Evolutionary conservation across 83 land plant species (phyloP).

Genomic region (Isoetes engelmannii): DNA sequence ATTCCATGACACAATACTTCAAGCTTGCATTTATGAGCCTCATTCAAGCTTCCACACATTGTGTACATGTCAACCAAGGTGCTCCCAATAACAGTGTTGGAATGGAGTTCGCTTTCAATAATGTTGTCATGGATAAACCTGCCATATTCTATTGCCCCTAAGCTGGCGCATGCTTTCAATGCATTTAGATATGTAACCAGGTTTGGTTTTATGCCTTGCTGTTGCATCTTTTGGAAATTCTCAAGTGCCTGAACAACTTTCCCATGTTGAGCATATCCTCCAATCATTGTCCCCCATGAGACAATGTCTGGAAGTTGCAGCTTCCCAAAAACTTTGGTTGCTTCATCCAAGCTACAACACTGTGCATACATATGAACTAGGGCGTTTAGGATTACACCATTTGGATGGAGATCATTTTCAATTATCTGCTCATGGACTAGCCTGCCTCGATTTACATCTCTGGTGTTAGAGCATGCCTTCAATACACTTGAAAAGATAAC

Average conservation of each 20-base stretch:
- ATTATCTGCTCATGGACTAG: conserved; percentile 11
- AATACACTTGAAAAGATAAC: conserved; percentile 28
- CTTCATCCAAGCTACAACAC: conserved; percentile 17
- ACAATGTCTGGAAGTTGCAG: neutral
- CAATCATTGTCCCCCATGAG: neutral
- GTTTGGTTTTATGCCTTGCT: conserved; percentile 1
- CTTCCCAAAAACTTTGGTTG: neutral
- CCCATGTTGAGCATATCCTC: neutral
- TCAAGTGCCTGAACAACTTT: neutral
- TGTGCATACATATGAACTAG: conserved; percentile 34
- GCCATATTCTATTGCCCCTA: conserved; percentile 4
- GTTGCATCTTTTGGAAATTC: conserved; percentile 7
- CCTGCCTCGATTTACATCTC: conserved; percentile 17
- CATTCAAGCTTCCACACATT: neutral
- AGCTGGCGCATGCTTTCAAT: neutral
- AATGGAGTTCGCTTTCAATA: conserved; percentile 9
- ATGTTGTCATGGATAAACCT: conserved; percentile 3
- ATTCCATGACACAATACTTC: no score
- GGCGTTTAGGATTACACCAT: conserved; percentile 24
- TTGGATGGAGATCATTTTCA: conserved; percentile 7
- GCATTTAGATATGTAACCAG: conserved; percentile 6
- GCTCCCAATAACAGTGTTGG: conserved; percentile 3
- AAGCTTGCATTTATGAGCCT: no score
- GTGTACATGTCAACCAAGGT: conserved; percentile 10
- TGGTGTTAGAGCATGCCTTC: conserved; percentile 29